Evolutionary conservation across 2,329 filamentous ascomycete genomes (phyloP).

Genomic region (Cladobotryum mycophilum): DNA sequence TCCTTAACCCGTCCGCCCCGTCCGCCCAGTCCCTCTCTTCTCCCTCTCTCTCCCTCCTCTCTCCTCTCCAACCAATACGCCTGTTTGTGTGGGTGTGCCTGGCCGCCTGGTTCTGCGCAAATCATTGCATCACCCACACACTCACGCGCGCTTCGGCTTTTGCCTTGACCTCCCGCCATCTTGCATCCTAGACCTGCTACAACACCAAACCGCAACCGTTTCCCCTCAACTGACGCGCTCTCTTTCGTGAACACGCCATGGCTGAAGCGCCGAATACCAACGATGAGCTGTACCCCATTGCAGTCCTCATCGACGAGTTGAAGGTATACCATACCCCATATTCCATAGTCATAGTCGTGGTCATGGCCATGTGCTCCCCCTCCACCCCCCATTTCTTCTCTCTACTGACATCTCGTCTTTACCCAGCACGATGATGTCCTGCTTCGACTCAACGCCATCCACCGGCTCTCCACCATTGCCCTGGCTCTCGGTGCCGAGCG

Average conservation of each 20-base stretch:
- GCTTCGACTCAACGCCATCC: slow-evolving; percentile 95
- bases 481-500: slow-evolving; percentile 91
- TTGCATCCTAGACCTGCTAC: slow-evolving; percentile 9
- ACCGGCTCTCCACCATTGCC: slow-evolving; percentile 95
- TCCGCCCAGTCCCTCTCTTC: background rate
- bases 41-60: background rate
- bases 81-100: background rate
- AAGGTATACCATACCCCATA: slow-evolving; percentile 60
- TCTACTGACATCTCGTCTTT: slow-evolving; percentile 20
- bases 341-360: background rate
- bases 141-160: slow-evolving; percentile 18
- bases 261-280: slow-evolving; percentile 82
- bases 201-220: background rate
- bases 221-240: slow-evolving; percentile 23
- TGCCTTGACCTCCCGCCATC: slow-evolving; percentile 8
- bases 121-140: slow-evolving; percentile 23
- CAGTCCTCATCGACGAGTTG: slow-evolving; percentile 98
- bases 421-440: slow-evolving; percentile 93
- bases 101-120: slow-evolving; percentile 9
- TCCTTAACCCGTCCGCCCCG: background rate
- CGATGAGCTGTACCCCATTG: slow-evolving; percentile 99
- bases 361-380: background rate
- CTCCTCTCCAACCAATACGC: background rate
- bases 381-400: background rate
- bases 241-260: slow-evolving; percentile 55